phyloP scores from a whole-genome alignment of 78 protist species.

The Dictyostelium firmibasis region DNA sequence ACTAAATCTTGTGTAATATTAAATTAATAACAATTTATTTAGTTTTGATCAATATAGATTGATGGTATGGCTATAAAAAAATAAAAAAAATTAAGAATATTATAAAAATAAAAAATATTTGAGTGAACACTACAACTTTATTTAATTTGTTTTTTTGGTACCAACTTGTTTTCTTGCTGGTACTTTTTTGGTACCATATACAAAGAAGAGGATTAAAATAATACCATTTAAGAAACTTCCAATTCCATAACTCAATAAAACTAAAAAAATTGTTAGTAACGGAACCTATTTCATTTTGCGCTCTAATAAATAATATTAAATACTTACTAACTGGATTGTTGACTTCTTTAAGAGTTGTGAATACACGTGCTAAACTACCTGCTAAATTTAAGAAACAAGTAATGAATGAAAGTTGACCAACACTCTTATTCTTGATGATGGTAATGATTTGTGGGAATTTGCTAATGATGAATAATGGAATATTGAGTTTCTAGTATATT shows the following conservation, averaged over 20 bases:
- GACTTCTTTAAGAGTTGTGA: conserved; percentile 89
- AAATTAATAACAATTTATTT: too few species aligned
- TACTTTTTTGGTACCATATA: conserved; percentile 78
- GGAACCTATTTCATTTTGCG: too few species aligned
- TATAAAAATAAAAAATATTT: too few species aligned
- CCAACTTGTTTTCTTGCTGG: conserved; percentile 31
- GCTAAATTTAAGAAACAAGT: conserved; percentile 82
- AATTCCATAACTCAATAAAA: conserved; percentile 51
- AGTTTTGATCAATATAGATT: too few species aligned
- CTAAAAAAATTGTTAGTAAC: not conserved
- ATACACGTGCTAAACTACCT: conserved; percentile 89
- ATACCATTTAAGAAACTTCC: conserved; percentile 58
- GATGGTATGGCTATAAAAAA: too few species aligned
- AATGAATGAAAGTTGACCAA: conserved; percentile 86
- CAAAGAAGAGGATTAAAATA: conserved; percentile 72
- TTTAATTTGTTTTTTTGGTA: conserved; percentile 2
- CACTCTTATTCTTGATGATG: conserved; percentile 45
- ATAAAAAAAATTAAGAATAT: too few species aligned
- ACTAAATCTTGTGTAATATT: too few species aligned
- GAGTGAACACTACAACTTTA: too few species aligned
- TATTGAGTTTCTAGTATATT: not conserved
- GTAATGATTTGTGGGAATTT: conserved; percentile 81
- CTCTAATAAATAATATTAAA: conserved; percentile 54
- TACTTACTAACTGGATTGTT: conserved; percentile 35
- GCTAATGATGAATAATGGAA: conserved; percentile 29